Percentiles rank a stretch among this genome's conserved stretches.
These are phyloP conservation scores for Tolypocladium amazonense DNA, from an alignment of 2,329 filamentous ascomycete species.

Conservation along the genomic window DNA sequence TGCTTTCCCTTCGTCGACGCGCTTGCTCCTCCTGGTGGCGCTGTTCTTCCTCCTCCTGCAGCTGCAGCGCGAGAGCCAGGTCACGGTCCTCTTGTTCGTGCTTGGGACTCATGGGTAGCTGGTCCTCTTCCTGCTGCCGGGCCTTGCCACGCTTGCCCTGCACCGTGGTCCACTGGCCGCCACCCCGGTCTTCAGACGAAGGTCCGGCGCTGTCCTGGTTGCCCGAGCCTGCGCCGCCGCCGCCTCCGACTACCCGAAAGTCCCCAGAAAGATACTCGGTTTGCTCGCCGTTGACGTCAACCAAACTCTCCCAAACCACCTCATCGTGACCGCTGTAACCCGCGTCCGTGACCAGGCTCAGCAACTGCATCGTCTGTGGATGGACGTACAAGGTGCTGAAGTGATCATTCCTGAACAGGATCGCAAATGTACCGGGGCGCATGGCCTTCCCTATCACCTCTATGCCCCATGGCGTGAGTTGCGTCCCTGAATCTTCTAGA, in stretches of 20 bases:
- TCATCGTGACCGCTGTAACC: constrained; percentile 83
- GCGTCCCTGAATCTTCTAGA: constrained; percentile 68
- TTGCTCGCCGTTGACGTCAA: constrained; percentile 74
- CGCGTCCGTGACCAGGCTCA: constrained; percentile 84
- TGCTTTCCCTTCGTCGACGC: constrained; percentile 53
- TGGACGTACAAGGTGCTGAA: constrained; percentile 92
- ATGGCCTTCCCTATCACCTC: constrained; percentile 62
- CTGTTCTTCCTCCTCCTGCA: constrained; percentile 91
- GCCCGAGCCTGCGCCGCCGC: constrained; percentile 9
- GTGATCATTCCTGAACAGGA: constrained; percentile 94
- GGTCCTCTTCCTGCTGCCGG: constrained; percentile 11
- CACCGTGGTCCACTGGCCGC: constrained; percentile 45
- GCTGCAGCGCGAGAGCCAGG: constrained; percentile 76
- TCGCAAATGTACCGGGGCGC: constrained; percentile 69
- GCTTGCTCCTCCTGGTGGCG: constrained; percentile 56
- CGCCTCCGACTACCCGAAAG: constrained; percentile 68
- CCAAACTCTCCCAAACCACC: constrained; percentile 90
- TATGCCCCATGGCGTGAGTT: constrained; percentile 75
- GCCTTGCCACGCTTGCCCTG: constrained; percentile 22
- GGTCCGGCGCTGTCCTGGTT: constrained; percentile 2
- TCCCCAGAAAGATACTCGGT: constrained; percentile 85
- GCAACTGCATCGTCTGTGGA: constrained; percentile 61
- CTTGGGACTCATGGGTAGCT: constrained; percentile 24
- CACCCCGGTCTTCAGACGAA: constrained; percentile 8
- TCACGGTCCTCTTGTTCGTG: constrained; percentile 73